Percentiles rank a stretch among this genome's conserved stretches.
These are phyloP conservation scores for Peterozyma xylosa DNA, from an alignment of 805 yeast species.

Conservation along the genomic window DNA sequence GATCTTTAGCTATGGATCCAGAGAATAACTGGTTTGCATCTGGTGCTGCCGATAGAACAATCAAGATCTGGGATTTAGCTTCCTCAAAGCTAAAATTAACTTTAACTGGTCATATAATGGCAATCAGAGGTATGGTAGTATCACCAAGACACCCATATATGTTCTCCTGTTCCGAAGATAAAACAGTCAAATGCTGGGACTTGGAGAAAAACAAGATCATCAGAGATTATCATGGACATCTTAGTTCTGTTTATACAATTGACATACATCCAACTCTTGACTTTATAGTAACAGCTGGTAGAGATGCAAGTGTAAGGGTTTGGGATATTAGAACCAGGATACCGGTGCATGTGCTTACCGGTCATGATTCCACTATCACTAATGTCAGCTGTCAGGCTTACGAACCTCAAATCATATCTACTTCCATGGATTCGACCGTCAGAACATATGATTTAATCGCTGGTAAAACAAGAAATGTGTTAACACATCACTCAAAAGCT, in stretches of 20 bases:
- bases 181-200: conserved; percentile 93
- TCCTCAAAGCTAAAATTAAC: conserved; percentile 63
- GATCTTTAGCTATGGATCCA: conserved; percentile 78
- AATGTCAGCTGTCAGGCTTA: conserved; percentile 58
- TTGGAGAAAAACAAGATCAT: conserved; percentile 76
- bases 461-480: conserved; percentile 59
- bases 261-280: conserved; percentile 86
- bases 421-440: conserved; percentile 80
- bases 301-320: conserved; percentile 78
- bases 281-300: conserved; percentile 76
- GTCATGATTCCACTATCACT: conserved; percentile 74
- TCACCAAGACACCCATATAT: conserved; percentile 78
- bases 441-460: conserved; percentile 87
- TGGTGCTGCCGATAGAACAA: conserved; percentile 83
- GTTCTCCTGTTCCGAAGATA: conserved; percentile 91
- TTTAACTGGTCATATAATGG: conserved; percentile 86
- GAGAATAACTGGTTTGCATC: conserved; percentile 87
- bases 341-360: conserved; percentile 70
- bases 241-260: conserved; percentile 79
- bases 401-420: conserved; percentile 81
- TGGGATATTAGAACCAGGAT: conserved; percentile 89
- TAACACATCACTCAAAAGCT: conserved; percentile 82
- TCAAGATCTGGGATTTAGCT: conserved; percentile 88
- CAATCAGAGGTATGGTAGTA: conserved; percentile 68
- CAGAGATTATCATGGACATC: conserved; percentile 89